Percentiles rank a stretch among this genome's conserved stretches.
phyloP scores from a whole-genome alignment of 176 grass and related monocot genomes.

The Ensete ventricosum region DNA sequence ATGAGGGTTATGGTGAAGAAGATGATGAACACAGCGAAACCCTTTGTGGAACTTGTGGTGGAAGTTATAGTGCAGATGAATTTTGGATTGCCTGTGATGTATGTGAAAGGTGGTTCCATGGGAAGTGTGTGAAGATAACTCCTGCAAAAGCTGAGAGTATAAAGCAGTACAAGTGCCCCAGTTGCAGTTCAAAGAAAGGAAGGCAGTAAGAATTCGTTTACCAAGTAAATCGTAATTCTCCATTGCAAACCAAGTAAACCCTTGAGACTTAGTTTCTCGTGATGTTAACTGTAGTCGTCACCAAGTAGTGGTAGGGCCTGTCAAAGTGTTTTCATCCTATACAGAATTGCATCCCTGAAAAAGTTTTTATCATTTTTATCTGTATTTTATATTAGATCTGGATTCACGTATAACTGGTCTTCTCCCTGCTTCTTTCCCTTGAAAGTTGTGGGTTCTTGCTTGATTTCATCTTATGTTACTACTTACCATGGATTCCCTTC shows the following conservation, averaged over 20 bases:
- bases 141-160: conserved; percentile 90
- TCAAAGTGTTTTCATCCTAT: neutral
- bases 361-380: neutral
- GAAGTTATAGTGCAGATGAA: conserved; percentile 71
- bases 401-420: neutral
- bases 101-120: conserved; percentile 92
- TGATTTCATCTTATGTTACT: neutral
- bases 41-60: conserved; percentile 71
- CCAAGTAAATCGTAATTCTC: neutral
- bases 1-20: conserved; percentile 77
- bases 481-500: neutral
- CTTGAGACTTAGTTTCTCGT: neutral
- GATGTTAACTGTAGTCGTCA: neutral
- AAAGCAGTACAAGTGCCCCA: conserved; percentile 97
- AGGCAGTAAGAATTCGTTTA: conserved; percentile 31
- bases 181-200: conserved; percentile 73
- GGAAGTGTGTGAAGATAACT: conserved; percentile 97
- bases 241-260: neutral
- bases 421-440: neutral
- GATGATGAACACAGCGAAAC: conserved; percentile 86
- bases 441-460: neutral
- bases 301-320: neutral
- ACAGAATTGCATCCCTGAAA: neutral
- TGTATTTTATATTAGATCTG: conserved; percentile 7
- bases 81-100: conserved; percentile 95